A percentile compares a stretch with the other conserved stretches of the same genome.
phyloP scores from a whole-genome alignment of 306 rosid genomes.

The Citrullus colocynthis region DNA sequence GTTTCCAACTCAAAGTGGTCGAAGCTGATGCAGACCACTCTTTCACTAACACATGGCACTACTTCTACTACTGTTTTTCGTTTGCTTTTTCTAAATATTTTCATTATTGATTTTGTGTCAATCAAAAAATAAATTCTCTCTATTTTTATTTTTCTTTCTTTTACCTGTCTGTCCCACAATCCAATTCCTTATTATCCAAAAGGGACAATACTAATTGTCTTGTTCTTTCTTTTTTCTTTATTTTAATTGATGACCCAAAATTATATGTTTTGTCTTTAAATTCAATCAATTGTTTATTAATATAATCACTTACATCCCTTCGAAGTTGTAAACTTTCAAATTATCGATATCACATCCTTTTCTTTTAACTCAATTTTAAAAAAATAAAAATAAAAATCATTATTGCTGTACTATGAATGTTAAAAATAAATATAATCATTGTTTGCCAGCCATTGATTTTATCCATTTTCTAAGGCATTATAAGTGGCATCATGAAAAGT shows the following conservation, averaged over 20 bases:
- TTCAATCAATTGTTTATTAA: background rate
- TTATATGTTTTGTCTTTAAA: background rate
- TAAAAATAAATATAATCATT: too few relatives aligned
- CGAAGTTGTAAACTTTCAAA: background rate
- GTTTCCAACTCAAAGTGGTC: background rate
- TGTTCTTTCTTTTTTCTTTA: background rate
- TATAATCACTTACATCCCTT: background rate
- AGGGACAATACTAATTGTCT: background rate
- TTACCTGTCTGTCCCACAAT: background rate
- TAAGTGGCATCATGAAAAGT: too few relatives aligned
- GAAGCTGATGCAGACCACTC: background rate
- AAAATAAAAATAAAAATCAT: too few relatives aligned
- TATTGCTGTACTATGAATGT: too few relatives aligned
- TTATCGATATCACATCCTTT: too few relatives aligned
- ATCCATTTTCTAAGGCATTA: too few relatives aligned
- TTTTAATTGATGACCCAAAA: background rate
- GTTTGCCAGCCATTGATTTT: too few relatives aligned
- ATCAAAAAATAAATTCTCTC: background rate
- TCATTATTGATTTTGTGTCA: background rate
- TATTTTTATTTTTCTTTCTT: background rate
- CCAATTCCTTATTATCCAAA: background rate
- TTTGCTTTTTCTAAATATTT: background rate
- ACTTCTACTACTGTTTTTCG: background rate
- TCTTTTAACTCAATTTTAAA: too few relatives aligned
- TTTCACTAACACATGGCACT: background rate